Base-by-base conservation (phyloP, 2,329 filamentous ascomycete species). In the Sporothrix schenckii region DNA sequence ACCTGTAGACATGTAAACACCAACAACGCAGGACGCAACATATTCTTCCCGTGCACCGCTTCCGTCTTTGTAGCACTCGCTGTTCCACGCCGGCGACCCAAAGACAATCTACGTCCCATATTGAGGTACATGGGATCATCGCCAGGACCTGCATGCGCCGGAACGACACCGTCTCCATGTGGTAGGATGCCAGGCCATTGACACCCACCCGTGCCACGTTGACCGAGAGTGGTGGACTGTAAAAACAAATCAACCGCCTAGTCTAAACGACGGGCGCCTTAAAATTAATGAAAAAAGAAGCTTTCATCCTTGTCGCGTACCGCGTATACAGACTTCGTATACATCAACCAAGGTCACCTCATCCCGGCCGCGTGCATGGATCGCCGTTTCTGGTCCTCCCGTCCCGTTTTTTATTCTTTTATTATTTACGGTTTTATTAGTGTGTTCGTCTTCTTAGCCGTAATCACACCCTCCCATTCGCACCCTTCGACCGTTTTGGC, bases 101-200 rank as follows among this genome's bases (percentile, higher is more conserved):
- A 19, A 56, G 6, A n/a, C 56, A 41, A 44, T 60, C 19, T 24
- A 21, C 56, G 24, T 39, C 54, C 56, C 56, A 67, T 41, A 67
- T 54, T 41, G 65, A 53, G 65, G 50, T 54, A 67, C 65, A 67
- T 67, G 27, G 50, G 52, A 50, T 34, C 56, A n/a, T 34, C 34
- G 56, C 34, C 56, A 41, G 34, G 34, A 54, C 49, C 50, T 44
- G 49, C 65, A 34, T 67, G 39, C 65, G 9, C 49, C 50, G 50
- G 65, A 50, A 56, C 34, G 5, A 53, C 56, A 21, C 27, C 27
- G 10, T 4, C 4, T 34, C 19, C 34, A 54, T 30, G 27, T 30
- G 27, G 27, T 30, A 30, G 27, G 27, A 30, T 30, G 27, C 27
- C 4, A 14, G 44, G 13, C 52, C 53, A 13, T 2, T 24, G 21